Conservation (phyloP, 1,284 basidiomycete genomes). For the Sanghuangporus sanghuang region DNA sequence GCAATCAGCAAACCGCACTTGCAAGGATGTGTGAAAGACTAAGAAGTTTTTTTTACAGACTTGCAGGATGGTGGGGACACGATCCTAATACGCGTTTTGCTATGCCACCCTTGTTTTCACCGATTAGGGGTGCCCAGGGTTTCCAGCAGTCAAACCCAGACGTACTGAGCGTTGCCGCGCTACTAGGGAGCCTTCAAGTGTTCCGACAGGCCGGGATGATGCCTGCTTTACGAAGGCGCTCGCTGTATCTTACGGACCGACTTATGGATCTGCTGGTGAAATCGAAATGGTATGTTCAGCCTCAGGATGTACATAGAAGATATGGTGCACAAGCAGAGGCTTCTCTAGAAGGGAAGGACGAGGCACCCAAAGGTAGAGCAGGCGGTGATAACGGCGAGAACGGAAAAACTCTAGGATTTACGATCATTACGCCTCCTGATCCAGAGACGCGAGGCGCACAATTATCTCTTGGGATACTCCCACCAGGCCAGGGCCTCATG, state of each 20-base stretch:
- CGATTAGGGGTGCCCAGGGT: slow-evolving; percentile 87
- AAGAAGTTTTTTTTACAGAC: slow-evolving; percentile 39
- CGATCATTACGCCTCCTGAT: slow-evolving; percentile 80
- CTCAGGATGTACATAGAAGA: slow-evolving; percentile 33
- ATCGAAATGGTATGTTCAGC: slow-evolving; percentile 58
- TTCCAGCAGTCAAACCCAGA: slow-evolving; percentile 95
- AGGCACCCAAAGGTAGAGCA: neutral
- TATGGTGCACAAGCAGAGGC: slow-evolving; percentile 21
- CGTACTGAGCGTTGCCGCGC: slow-evolving; percentile 71
- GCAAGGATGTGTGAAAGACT: slow-evolving; percentile 3
- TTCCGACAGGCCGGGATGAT: slow-evolving; percentile 79
- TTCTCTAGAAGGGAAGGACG: slow-evolving; percentile 15
- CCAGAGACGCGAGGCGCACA: slow-evolving; percentile 75
- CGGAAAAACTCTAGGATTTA: slow-evolving; percentile 52
- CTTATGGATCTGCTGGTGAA: slow-evolving; percentile 61
- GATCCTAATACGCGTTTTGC: slow-evolving; percentile 82
- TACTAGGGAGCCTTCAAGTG: slow-evolving; percentile 78
- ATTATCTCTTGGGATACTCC: slow-evolving; percentile 78
- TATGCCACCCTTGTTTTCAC: slow-evolving; percentile 82
- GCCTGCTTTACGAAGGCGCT: slow-evolving; percentile 61
- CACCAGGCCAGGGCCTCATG: slow-evolving; percentile 62
- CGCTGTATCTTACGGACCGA: slow-evolving; percentile 62
- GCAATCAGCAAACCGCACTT: neutral
- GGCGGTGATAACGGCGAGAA: slow-evolving; percentile 15
- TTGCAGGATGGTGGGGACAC: slow-evolving; percentile 98